A percentile compares a stretch with the other conserved stretches of the same genome.
Conservation (phyloP, 106 monocot species). For the Xerophyta viscosa region DNA sequence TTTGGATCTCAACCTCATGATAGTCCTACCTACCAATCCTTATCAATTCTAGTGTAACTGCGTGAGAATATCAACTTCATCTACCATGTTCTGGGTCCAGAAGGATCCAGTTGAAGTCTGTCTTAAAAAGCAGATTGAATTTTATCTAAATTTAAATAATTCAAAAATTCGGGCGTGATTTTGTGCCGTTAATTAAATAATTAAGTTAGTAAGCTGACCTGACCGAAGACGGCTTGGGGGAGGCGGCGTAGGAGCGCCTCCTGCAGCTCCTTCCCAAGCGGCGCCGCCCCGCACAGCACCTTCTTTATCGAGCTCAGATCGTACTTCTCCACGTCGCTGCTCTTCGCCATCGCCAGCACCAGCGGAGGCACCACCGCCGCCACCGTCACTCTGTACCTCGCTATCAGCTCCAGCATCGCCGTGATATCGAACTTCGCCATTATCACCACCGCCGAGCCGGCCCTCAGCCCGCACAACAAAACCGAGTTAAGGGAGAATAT, state of each 20-base stretch:
- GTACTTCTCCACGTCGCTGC: conserved; percentile 51
- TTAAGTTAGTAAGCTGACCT: conserved; percentile 28
- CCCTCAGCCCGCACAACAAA: conserved; percentile 64
- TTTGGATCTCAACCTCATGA: too few species aligned
- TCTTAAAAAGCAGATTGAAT: too few species aligned
- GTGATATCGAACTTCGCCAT: conserved; percentile 86
- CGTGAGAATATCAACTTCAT: too few species aligned
- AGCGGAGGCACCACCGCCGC: conserved; percentile 92
- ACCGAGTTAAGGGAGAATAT: conserved; percentile 86
- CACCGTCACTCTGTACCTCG: conserved; percentile 50
- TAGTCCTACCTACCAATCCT: too few species aligned
- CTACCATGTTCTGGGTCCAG: too few species aligned
- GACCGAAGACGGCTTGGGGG: conserved; percentile 81
- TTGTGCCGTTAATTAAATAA: too few species aligned
- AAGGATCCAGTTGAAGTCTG: too few species aligned
- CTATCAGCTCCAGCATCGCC: conserved; percentile 45
- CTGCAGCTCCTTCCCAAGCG: conserved; percentile 80
- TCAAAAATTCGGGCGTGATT: too few species aligned
- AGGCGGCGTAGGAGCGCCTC: conserved; percentile 42
- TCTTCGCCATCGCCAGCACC: conserved; percentile 80
- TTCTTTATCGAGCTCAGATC: conserved; percentile 70
- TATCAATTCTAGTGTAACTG: too few species aligned
- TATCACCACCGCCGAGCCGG: conserved; percentile 66
- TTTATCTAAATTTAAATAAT: too few species aligned
- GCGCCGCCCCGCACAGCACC: conserved; percentile 82